A percentile compares a stretch with the other conserved stretches of the same genome.
Evolutionary conservation across 768 basidiomycete genomes (phyloP).

Genomic region (Mycena belliarum): DNA sequence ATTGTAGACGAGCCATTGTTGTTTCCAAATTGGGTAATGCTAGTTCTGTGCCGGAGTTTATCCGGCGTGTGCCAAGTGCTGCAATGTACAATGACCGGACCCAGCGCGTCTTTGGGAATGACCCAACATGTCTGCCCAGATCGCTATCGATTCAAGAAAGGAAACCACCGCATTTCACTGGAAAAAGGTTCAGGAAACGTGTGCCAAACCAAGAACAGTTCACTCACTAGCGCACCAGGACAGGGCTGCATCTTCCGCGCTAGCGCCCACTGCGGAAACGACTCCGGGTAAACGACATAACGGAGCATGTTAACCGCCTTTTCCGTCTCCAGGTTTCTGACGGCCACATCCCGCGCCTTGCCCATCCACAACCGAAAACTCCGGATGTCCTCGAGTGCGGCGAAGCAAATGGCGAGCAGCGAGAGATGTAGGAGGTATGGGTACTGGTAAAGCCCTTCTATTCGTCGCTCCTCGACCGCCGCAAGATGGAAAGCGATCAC

Average conservation of each 20-base stretch:
- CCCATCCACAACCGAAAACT: constrained; percentile 19
- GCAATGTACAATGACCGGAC: neutral
- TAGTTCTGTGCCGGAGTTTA: neutral
- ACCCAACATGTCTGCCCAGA: too few species aligned
- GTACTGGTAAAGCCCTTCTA: constrained; percentile 15
- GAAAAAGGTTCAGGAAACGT: neutral
- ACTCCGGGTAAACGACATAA: constrained; percentile 15
- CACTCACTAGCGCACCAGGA: neutral
- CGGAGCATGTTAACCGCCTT: constrained; percentile 14
- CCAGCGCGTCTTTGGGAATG: too few species aligned
- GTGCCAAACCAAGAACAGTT: neutral
- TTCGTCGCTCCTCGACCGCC: constrained; percentile 12
- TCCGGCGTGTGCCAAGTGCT: neutral
- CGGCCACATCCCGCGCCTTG: constrained; percentile 14
- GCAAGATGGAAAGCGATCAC: constrained; percentile 18
- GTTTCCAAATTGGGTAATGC: neutral
- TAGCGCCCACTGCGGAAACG: constrained; percentile 11
- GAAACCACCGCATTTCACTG: too few species aligned
- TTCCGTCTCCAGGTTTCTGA: constrained; percentile 2
- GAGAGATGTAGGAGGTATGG: constrained; percentile 11
- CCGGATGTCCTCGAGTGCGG: constrained; percentile 13
- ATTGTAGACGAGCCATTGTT: too few species aligned
- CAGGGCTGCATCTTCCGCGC: neutral
- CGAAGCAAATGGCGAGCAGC: constrained; percentile 15
- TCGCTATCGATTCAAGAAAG: too few species aligned